A percentile compares a stretch with the other conserved stretches of the same genome.
Conservation (phyloP, 371 early-diverging fungal species). For the Cladochytrium tenue region DNA sequence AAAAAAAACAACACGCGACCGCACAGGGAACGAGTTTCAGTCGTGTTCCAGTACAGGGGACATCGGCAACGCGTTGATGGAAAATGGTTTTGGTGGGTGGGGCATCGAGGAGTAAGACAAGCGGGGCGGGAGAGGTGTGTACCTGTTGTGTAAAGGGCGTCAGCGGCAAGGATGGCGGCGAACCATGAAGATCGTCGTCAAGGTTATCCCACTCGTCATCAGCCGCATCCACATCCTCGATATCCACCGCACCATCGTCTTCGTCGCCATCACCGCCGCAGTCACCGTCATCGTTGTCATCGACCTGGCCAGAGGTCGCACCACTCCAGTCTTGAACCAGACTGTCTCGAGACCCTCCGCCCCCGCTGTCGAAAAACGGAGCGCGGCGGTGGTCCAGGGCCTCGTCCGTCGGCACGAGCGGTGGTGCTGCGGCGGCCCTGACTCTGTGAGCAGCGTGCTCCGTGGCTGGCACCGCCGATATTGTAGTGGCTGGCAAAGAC, state of each 20-base stretch:
- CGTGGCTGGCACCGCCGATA: no score
- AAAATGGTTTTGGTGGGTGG: background rate
- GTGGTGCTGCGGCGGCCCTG: no score
- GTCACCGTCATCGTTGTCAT: background rate
- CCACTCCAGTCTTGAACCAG: no score
- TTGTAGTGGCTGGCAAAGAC: no score
- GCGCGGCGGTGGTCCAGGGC: no score
- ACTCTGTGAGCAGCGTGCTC: no score
- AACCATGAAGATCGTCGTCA: background rate
- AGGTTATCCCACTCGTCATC: background rate
- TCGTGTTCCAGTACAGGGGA: no score
- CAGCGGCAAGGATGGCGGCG: constrained; percentile 21
- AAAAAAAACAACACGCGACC: background rate
- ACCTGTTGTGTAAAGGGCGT: constrained; percentile 29
- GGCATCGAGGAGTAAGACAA: background rate
- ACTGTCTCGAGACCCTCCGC: no score
- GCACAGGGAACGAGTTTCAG: background rate
- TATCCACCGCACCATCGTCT: background rate
- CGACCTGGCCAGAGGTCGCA: no score
- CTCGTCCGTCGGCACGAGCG: no score
- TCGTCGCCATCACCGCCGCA: background rate
- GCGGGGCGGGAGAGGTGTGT: background rate
- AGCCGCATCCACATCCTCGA: background rate
- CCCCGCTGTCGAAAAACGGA: no score
- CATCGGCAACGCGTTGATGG: background rate